A percentile compares a stretch with the other conserved stretches of the same genome.
Conservation (phyloP, 352 stramenopile species). For the Albugo candida region DNA sequence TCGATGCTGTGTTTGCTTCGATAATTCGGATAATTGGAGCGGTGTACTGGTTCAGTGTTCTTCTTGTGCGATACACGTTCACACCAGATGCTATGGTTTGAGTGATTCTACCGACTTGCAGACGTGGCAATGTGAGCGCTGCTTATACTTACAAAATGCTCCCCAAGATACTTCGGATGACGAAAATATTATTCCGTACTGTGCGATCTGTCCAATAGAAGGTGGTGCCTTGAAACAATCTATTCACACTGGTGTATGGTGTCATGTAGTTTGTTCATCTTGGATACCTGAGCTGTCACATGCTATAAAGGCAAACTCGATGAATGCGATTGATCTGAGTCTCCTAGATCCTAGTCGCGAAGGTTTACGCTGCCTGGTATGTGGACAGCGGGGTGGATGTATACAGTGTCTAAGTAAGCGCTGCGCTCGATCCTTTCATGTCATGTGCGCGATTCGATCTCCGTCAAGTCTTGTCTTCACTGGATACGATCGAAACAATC, state of each 20-base stretch:
- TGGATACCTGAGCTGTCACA: slow-evolving; percentile 79
- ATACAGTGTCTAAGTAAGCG: slow-evolving; percentile 77
- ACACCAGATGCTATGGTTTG: slow-evolving; percentile 63
- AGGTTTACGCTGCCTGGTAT: slow-evolving; percentile 59
- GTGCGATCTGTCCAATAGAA: slow-evolving; percentile 38
- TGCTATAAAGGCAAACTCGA: slow-evolving; percentile 27
- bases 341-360: slow-evolving; percentile 47
- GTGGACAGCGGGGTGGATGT: slow-evolving; percentile 53
- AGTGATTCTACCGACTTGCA: slow-evolving; percentile 18
- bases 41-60: slow-evolving; percentile 40
- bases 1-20: slow-evolving; percentile 55
- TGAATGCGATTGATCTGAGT: slow-evolving; percentile 42
- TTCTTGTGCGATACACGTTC: slow-evolving; percentile 38
- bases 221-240: slow-evolving; percentile 56
- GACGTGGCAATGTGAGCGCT: slow-evolving; percentile 51
- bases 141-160: slow-evolving; percentile 14
- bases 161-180: slow-evolving; percentile 2
- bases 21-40: slow-evolving; percentile 32
- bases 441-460: slow-evolving; percentile 54
- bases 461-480: slow-evolving; percentile 55
- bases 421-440: slow-evolving; percentile 66
- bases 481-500: slow-evolving; percentile 56
- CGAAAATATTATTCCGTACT: slow-evolving; percentile 22
- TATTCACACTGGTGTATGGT: slow-evolving; percentile 36
- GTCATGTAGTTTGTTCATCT: slow-evolving; percentile 66